Conservation (phyloP, 2,329 filamentous ascomycete genomes). For the Nothophoma quercina region DNA sequence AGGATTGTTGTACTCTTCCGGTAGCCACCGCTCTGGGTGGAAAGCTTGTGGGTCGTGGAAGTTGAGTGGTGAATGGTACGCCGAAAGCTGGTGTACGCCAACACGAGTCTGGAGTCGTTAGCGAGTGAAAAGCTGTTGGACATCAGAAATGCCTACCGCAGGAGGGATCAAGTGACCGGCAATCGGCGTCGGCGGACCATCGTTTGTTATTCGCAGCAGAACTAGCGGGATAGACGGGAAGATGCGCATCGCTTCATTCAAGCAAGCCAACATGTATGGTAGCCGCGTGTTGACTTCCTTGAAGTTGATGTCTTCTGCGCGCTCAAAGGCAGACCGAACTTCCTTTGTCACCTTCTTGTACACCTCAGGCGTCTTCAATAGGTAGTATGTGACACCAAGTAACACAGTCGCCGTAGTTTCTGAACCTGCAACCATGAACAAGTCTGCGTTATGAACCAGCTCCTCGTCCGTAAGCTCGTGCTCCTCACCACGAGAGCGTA, state of each 20-base stretch:
- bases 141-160: background rate
- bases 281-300: slow-evolving; percentile 4
- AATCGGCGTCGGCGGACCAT: slow-evolving; percentile 5
- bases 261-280: slow-evolving; percentile 16
- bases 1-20: slow-evolving; percentile 6
- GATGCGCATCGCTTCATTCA: slow-evolving; percentile 11
- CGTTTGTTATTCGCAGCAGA: slow-evolving; percentile 1
- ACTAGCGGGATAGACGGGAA: slow-evolving; percentile 18
- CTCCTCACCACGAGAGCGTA: slow-evolving; percentile 12
- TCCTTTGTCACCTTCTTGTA: slow-evolving; percentile 20
- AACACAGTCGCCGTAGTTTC: slow-evolving; percentile 35
- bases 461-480: slow-evolving; percentile 16
- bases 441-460: slow-evolving; percentile 15
- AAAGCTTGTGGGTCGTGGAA: slow-evolving; percentile 21
- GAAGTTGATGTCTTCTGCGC: slow-evolving; percentile 25
- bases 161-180: slow-evolving; percentile 16
- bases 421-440: slow-evolving; percentile 30
- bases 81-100: slow-evolving; percentile 21
- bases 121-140: background rate
- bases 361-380: slow-evolving; percentile 20
- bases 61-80: slow-evolving; percentile 18
- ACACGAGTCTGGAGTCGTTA: slow-evolving; percentile 12
- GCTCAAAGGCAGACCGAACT: slow-evolving; percentile 24
- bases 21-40: slow-evolving; percentile 23
- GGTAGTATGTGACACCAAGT: slow-evolving; percentile 22